Evolutionary conservation across 2,329 filamentous ascomycete genomes (phyloP).

Genomic region (Trichoderma brevicompactum): DNA sequence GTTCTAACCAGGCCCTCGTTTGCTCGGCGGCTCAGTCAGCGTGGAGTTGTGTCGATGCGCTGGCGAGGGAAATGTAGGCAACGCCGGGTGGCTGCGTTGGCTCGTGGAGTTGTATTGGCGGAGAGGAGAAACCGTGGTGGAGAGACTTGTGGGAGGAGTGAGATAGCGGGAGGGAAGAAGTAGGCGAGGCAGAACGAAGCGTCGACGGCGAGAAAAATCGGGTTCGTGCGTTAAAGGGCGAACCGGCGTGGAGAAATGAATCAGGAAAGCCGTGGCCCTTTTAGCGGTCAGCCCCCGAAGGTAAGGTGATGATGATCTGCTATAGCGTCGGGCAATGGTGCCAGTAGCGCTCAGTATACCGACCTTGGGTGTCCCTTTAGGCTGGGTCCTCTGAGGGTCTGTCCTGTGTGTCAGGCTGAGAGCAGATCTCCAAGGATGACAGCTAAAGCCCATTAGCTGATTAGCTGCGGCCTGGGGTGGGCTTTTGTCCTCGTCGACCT

Average conservation of each 20-base stretch:
- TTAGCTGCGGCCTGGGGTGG: constrained; percentile 10
- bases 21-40: constrained; percentile 23
- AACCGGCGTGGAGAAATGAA: constrained; percentile 21
- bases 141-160: background rate
- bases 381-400: constrained; percentile 1
- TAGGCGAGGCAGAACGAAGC: constrained; percentile 20
- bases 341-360: constrained; percentile 24
- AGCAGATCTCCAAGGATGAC: constrained; percentile 17
- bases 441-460: background rate
- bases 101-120: constrained; percentile 7
- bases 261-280: constrained; percentile 26
- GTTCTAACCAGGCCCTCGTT: background rate
- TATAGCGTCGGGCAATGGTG: constrained; percentile 29
- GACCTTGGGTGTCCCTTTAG: constrained; percentile 3
- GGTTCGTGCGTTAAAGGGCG: constrained; percentile 21
- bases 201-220: constrained; percentile 17
- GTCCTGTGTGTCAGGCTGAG: constrained; percentile 20
- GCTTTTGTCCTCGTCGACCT: background rate
- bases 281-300: constrained; percentile 30
- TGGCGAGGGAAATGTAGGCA: constrained; percentile 15
- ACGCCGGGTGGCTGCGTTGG: constrained; percentile 1
- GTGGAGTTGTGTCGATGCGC: constrained; percentile 24
- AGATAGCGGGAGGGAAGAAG: background rate
- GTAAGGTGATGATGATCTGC: constrained; percentile 30
- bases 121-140: constrained; percentile 18